Base-by-base conservation (phyloP, 805 yeast genomes). In the Ogataea ramenticola region DNA sequence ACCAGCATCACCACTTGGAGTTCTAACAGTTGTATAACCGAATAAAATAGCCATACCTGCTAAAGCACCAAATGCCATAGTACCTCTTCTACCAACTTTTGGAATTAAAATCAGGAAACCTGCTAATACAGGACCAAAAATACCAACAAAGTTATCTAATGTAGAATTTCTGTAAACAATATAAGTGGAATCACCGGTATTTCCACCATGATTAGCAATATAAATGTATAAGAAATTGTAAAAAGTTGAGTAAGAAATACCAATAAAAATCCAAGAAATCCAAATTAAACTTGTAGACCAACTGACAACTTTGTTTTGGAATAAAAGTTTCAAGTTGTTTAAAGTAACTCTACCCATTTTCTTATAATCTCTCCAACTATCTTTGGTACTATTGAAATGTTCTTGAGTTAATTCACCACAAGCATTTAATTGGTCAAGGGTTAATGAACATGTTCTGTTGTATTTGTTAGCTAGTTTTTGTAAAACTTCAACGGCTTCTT, bases 1-100 rank as follows among this genome's bases (percentile, higher is more conserved):
- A 6, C 70, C 74, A 40, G 81, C 78, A 55, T 77, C 78, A 64
- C 70, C 77, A 6, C 71, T 63, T 39, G 75, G 65, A 0, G 80
- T 70, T 56, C 73, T 71, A 12, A 80, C 80, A 3, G 81, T 75
- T 14, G 86, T 80, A 49, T 81, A 79, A 39, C 79, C 80, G 53
- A 79, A 79, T 45, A 81, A 57, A 39, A 80, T 68, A 2, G 77
- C 75, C 64, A 81, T 81, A 0, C 80, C 67, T 30, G 76, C 55
- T 2, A 79, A 22, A 7, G 79, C 70, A 21, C 84, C 79, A 31
- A 67, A 59, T 1, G 64, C 61, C 69, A 80, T 66, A 1, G 81
- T 70, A 9, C 84, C 84, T 52, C 77, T 70, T 57, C 84, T 67
- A 6, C 84, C 82, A 29, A 77, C 62, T 22, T 41, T 47, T 9